phyloP scores from a whole-genome alignment of 2,329 filamentous ascomycete genomes.

The Stachybotrys chartarum region DNA sequence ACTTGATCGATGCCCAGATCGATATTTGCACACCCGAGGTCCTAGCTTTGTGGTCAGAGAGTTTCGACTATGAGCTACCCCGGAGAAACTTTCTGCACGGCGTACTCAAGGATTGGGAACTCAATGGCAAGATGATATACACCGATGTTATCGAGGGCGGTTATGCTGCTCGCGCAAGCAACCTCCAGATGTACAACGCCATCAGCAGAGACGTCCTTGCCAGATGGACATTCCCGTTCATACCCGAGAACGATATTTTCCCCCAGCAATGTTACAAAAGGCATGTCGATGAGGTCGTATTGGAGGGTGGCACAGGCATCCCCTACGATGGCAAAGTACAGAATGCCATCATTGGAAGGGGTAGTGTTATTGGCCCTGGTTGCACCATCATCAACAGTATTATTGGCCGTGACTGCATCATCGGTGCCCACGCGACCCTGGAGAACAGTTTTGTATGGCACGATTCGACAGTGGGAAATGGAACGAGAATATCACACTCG shows the following conservation, averaged over 20 bases:
- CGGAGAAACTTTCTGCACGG: conserved; percentile 84
- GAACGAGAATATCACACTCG: conserved; percentile 60
- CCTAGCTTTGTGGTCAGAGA: conserved; percentile 90
- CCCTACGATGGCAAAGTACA: conserved; percentile 64
- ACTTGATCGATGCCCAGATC: conserved; percentile 89
- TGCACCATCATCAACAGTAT: conserved; percentile 67
- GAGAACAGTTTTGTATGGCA: conserved; percentile 86
- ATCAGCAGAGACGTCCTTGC: conserved; percentile 81
- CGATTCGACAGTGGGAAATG: conserved; percentile 68
- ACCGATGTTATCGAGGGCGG: conserved; percentile 75
- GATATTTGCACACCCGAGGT: conserved; percentile 98
- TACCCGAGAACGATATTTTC: conserved; percentile 81
- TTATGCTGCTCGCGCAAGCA: conserved; percentile 81
- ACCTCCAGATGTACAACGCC: conserved; percentile 82
- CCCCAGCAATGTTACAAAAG: conserved; percentile 70
- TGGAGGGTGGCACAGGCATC: conserved; percentile 70
- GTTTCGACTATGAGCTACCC: conserved; percentile 91
- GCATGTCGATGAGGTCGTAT: conserved; percentile 62
- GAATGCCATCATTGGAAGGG: conserved; percentile 68
- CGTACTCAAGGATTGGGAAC: conserved; percentile 91
- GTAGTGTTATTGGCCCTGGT: conserved; percentile 67
- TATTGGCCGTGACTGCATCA: conserved; percentile 76
- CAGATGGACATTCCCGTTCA: conserved; percentile 82
- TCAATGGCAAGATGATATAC: conserved; percentile 96
- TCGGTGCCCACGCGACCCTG: conserved; percentile 77